Conservation (phyloP, 1,284 basidiomycete species). For the Irpex rosettiformis region DNA sequence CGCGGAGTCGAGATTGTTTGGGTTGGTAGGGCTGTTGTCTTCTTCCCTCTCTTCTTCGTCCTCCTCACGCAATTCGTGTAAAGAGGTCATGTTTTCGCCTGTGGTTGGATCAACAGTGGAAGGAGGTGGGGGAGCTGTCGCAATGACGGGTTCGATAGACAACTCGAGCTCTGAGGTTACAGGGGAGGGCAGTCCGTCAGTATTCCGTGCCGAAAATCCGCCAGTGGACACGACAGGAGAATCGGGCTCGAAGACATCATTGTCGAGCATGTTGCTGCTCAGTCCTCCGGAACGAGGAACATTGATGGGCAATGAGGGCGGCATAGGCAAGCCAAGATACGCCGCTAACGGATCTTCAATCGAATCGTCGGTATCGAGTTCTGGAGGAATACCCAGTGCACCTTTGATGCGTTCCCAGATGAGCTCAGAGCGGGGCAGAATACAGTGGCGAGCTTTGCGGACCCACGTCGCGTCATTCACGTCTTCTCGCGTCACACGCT, state of each 20-base stretch:
- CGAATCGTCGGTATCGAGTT: conserved; percentile 56
- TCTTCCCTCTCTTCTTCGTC: conserved; percentile 12
- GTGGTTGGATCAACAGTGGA: conserved; percentile 14
- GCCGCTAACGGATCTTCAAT: conserved; percentile 6
- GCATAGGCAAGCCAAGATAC: conserved; percentile 1
- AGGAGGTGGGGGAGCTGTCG: conserved; percentile 11
- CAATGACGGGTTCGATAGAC: conserved; percentile 10
- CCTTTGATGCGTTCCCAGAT: conserved; percentile 83
- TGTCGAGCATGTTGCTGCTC: conserved; percentile 6
- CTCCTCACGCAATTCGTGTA: conserved; percentile 15
- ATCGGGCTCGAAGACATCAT: conserved; percentile 22
- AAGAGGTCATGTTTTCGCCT: conserved; percentile 14
- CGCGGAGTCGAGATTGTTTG: not conserved
- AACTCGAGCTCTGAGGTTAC: conserved; percentile 13
- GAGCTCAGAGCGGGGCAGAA: conserved; percentile 67
- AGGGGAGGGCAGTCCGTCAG: conserved; percentile 8
- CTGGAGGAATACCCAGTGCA: conserved; percentile 72
- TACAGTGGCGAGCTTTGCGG: conserved; percentile 57
- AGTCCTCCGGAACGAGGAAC: conserved; percentile 1
- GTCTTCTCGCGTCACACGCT: conserved; percentile 51
- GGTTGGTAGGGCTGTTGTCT: not conserved
- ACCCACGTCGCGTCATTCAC: conserved; percentile 64
- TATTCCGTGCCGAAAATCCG: not conserved
- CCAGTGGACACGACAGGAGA: conserved; percentile 12
- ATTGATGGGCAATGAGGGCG: conserved; percentile 4